phyloP scores from a whole-genome alignment of 192 early-diverging fungal genomes.

The Phlyctochytrium bullatum region DNA sequence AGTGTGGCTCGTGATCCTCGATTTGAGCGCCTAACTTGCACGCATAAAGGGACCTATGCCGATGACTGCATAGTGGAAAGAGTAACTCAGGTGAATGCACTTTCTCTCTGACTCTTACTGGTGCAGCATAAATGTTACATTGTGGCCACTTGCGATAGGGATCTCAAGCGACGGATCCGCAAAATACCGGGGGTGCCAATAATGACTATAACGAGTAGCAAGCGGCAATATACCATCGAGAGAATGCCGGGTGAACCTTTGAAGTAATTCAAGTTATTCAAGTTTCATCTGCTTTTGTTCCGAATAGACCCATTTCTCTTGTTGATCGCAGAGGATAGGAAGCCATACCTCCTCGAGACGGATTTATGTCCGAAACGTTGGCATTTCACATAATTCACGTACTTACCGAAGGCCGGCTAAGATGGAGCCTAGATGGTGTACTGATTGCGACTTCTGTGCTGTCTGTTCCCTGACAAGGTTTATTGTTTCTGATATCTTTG shows the following conservation, averaged over 20 bases:
- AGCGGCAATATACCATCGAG: slow-evolving; percentile 81
- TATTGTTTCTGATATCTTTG: too few species aligned
- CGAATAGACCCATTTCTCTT: too few species aligned
- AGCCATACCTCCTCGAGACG: too few species aligned
- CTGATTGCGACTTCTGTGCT: too few species aligned
- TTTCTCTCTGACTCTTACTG: slow-evolving; percentile 3
- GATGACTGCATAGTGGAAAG: slow-evolving; percentile 97
- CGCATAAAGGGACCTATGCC: slow-evolving; percentile 98
- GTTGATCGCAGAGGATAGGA: too few species aligned
- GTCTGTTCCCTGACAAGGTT: too few species aligned
- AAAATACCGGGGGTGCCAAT: slow-evolving; percentile 96
- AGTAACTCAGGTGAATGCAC: slow-evolving; percentile 52
- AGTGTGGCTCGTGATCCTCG: slow-evolving; percentile 94
- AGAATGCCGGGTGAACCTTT: slow-evolving; percentile 65
- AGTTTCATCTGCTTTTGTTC: too few species aligned
- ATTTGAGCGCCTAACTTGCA: slow-evolving; percentile 92
- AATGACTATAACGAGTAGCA: slow-evolving; percentile 90
- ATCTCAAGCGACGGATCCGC: slow-evolving; percentile 91
- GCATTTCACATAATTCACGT: too few species aligned
- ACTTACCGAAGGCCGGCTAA: too few species aligned
- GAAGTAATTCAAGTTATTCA: slow-evolving; percentile 10
- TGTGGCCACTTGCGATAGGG: slow-evolving; percentile 96
- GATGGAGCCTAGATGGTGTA: too few species aligned
- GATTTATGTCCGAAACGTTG: too few species aligned
- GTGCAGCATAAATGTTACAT: slow-evolving; percentile 94